phyloP scores from a whole-genome alignment of 2,329 filamentous ascomycete genomes.

The Cladosporium cucumerinum region DNA sequence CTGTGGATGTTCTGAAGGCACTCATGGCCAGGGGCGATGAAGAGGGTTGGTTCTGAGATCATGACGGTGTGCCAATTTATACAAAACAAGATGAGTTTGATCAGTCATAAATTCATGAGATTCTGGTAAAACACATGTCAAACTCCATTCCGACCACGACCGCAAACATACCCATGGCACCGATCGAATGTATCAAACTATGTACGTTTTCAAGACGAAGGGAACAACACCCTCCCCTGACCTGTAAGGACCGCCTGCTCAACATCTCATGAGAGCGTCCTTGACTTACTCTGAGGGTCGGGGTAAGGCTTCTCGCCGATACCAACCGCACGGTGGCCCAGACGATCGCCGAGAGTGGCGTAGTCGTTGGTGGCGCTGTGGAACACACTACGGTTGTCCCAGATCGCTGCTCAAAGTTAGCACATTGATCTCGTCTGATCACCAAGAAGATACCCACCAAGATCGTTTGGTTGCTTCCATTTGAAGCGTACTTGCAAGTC shows the following conservation, averaged over 20 bases:
- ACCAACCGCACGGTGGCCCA: slow-evolving; percentile 53
- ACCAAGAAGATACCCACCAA: slow-evolving; percentile 34
- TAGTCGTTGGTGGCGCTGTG: slow-evolving; percentile 64
- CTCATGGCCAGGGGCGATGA: slow-evolving; percentile 27
- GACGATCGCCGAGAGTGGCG: slow-evolving; percentile 49
- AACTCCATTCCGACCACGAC: neutral
- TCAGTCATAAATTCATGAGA: neutral
- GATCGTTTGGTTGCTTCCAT: slow-evolving; percentile 50
- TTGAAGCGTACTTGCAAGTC: slow-evolving; percentile 51
- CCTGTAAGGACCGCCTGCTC: neutral
- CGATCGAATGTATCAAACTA: slow-evolving; percentile 17
- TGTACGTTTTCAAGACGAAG: too few species aligned
- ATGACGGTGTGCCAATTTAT: neutral
- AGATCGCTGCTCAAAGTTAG: slow-evolving; percentile 48
- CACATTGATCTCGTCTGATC: neutral
- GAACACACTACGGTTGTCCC: slow-evolving; percentile 62
- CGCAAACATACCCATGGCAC: neutral
- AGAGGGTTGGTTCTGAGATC: slow-evolving; percentile 26
- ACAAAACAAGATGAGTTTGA: neutral
- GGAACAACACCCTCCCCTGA: too few species aligned
- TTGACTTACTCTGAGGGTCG: slow-evolving; percentile 50
- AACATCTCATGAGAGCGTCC: slow-evolving; percentile 22
- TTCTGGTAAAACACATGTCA: neutral
- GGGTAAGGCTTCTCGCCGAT: slow-evolving; percentile 56
- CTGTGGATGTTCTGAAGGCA: slow-evolving; percentile 29